Percentiles rank a stretch among this genome's conserved stretches.
Evolutionary conservation across 768 basidiomycete genomes (phyloP).

Genomic region (Xerocomus brunneocitrinus): DNA sequence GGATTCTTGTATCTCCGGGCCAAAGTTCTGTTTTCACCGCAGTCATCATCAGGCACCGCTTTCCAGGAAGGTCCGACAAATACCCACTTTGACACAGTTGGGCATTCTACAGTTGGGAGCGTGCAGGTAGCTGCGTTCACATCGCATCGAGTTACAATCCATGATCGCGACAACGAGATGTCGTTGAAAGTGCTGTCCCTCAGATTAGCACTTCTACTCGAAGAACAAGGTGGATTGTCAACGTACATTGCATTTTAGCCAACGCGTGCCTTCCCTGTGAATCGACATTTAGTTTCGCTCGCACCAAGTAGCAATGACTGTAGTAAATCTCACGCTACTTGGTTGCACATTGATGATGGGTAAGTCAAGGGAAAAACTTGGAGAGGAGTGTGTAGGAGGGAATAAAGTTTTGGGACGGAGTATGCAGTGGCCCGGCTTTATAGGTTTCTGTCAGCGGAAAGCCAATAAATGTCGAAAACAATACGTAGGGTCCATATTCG

Average conservation of each 20-base stretch:
- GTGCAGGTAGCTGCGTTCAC: conserved; percentile 62
- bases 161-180: conserved; percentile 68
- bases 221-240: conserved; percentile 14
- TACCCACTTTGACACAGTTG: conserved; percentile 54
- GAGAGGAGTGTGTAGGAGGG: conserved; percentile 5
- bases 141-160: conserved; percentile 63
- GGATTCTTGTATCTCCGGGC: conserved; percentile 61
- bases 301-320: neutral
- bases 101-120: conserved; percentile 49
- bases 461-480: conserved; percentile 26
- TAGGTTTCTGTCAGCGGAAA: conserved; percentile 23
- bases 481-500: conserved; percentile 27
- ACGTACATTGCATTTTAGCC: conserved; percentile 64
- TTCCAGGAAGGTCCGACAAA: conserved; percentile 10
- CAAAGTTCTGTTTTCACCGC: conserved; percentile 49
- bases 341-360: conserved; percentile 56
- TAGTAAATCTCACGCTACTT: conserved; percentile 58
- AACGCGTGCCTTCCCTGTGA: conserved; percentile 69
- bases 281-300: conserved; percentile 2
- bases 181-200: conserved; percentile 68
- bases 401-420: conserved; percentile 13
- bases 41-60: conserved; percentile 7
- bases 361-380: neutral
- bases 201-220: conserved; percentile 7
- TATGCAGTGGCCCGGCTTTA: conserved; percentile 20